These are phyloP conservation scores for Vachellia collinsii DNA, from an alignment of 306 rosid species.

Conservation along the genomic window DNA sequence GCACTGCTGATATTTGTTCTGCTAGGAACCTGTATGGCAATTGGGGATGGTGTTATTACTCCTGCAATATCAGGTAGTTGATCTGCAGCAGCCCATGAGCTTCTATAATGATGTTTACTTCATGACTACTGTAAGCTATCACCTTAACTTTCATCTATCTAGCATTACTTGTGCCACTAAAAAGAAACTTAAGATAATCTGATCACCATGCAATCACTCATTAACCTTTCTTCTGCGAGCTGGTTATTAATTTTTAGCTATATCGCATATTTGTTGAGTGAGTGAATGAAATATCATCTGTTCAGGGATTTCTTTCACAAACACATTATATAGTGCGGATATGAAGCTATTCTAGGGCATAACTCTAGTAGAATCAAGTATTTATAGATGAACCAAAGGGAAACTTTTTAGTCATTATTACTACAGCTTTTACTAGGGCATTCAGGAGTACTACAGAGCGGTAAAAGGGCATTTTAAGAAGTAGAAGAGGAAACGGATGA, in stretches of 20 bases:
- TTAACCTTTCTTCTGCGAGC: conserved; percentile 16
- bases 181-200: conserved; percentile 21
- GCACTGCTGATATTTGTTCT: conserved; percentile 66
- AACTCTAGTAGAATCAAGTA: neutral
- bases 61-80: conserved; percentile 79
- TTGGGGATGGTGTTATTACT: conserved; percentile 73
- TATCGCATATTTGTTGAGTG: conserved; percentile 10
- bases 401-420: conserved; percentile 2
- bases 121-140: conserved; percentile 43
- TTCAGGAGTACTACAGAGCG: neutral
- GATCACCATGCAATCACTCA: conserved; percentile 16
- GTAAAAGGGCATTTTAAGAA: neutral
- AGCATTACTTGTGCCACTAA: conserved; percentile 29
- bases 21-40: conserved; percentile 73
- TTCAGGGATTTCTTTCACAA: conserved; percentile 5
- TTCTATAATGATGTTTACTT: conserved; percentile 42
- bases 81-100: conserved; percentile 36
- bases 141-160: conserved; percentile 34
- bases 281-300: neutral
- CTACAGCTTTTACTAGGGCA: neutral
- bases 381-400: conserved; percentile 6
- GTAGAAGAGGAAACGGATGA: neutral
- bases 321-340: conserved; percentile 5
- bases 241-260: neutral
- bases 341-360: neutral